A percentile compares a stretch with the other conserved stretches of the same genome.
Evolutionary conservation across 192 early-diverging fungal genomes (phyloP).

Genomic region (Umbelopsis sp.): DNA sequence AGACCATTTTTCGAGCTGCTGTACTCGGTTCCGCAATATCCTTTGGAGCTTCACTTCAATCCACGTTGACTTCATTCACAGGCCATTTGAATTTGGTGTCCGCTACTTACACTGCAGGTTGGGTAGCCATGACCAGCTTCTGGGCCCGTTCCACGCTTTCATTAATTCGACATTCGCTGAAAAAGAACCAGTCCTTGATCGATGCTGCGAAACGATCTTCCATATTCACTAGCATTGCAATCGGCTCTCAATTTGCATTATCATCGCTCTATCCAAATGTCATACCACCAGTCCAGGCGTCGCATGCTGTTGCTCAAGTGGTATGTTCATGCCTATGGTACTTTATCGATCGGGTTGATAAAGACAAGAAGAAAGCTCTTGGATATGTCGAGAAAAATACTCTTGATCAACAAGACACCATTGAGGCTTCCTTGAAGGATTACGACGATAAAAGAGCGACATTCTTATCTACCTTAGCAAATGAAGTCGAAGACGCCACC

Average conservation of each 20-base stretch:
- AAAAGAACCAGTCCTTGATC: background rate
- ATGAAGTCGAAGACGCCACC: slow-evolving; percentile 51
- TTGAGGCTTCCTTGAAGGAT: background rate
- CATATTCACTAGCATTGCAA: background rate
- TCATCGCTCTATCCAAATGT: background rate
- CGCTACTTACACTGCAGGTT: background rate
- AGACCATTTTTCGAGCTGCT: background rate
- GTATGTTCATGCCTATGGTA: background rate
- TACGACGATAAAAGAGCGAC: slow-evolving; percentile 26
- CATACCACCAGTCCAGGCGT: background rate
- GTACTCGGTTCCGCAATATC: background rate
- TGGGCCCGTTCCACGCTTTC: background rate
- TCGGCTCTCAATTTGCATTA: background rate
- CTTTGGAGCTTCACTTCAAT: background rate
- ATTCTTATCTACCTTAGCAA: slow-evolving; percentile 40
- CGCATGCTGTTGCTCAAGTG: slow-evolving; percentile 3
- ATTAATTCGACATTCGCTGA: background rate
- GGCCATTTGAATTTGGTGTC: background rate
- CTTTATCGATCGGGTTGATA: background rate
- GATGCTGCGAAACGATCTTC: slow-evolving; percentile 1
- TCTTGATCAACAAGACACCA: background rate
- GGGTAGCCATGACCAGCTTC: slow-evolving; percentile 5
- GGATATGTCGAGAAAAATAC: background rate
- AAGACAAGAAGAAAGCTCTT: background rate
- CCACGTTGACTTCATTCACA: background rate